Conservation (phyloP, 2,329 filamentous ascomycete genomes). For the Tolypocladium nubicola region DNA sequence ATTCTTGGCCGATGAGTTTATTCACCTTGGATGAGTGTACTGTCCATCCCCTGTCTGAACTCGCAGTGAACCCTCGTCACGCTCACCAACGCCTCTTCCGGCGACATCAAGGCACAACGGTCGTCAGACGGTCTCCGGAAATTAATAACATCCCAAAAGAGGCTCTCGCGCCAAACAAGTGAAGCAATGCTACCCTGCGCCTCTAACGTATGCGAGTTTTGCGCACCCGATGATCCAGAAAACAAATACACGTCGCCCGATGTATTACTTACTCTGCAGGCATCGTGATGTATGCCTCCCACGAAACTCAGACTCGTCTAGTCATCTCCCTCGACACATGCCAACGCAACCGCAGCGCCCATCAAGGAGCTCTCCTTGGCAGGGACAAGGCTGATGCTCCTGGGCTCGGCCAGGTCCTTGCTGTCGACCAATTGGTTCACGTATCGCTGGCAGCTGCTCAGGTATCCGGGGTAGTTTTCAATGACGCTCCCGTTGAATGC, state of each 20-base stretch:
- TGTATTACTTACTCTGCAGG: neutral
- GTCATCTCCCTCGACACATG: slow-evolving; percentile 21
- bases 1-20: neutral
- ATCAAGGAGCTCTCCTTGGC: slow-evolving; percentile 66
- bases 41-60: neutral
- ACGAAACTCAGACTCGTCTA: neutral
- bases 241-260: neutral
- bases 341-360: slow-evolving; percentile 63
- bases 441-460: slow-evolving; percentile 48
- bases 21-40: neutral
- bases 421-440: slow-evolving; percentile 46
- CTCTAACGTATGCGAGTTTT: slow-evolving; percentile 8
- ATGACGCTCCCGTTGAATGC: slow-evolving; percentile 73
- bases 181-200: slow-evolving; percentile 9
- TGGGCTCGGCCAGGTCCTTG: slow-evolving; percentile 22
- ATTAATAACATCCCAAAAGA: slow-evolving; percentile 1
- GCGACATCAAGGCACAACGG: neutral
- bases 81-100: neutral
- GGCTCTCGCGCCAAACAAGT: neutral
- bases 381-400: slow-evolving; percentile 50
- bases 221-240: slow-evolving; percentile 4
- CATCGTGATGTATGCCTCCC: neutral
- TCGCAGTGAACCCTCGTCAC: neutral
- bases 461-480: slow-evolving; percentile 65
- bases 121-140: neutral